A percentile compares a stretch with the other conserved stretches of the same genome.
Conservation (phyloP, 768 basidiomycete species). For the Leccinum subtestaceum region DNA sequence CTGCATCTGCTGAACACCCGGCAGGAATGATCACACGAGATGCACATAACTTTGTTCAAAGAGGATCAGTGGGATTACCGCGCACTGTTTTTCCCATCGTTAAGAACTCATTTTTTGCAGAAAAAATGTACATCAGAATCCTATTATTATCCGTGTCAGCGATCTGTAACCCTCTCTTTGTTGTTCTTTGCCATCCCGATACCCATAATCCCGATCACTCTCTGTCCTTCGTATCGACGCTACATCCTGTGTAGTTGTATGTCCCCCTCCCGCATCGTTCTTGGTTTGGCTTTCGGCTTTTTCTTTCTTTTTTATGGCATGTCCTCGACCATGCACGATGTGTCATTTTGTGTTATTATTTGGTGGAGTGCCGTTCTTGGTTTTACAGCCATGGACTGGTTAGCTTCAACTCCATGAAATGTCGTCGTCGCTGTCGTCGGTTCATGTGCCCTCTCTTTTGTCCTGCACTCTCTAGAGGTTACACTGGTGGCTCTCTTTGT, state of each 20-base stretch:
- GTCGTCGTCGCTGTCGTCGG: conserved; percentile 1
- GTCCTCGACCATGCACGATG: conserved; percentile 6
- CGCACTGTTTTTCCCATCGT: conserved; percentile 12
- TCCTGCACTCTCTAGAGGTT: neutral
- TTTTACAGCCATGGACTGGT: neutral
- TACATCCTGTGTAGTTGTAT: conserved; percentile 23
- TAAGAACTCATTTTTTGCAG: conserved; percentile 20
- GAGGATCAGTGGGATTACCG: conserved; percentile 12
- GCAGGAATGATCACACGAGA: conserved; percentile 21
- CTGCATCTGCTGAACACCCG: neutral
- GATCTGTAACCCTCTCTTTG: conserved; percentile 23
- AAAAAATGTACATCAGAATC: conserved; percentile 32
- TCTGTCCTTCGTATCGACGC: conserved; percentile 7
- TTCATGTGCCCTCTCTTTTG: conserved; percentile 6
- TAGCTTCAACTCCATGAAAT: neutral
- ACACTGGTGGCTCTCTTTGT: neutral
- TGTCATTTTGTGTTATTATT: conserved; percentile 15
- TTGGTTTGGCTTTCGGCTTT: conserved; percentile 27
- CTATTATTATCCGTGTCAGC: conserved; percentile 34
- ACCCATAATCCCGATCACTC: conserved; percentile 14
- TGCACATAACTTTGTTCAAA: conserved; percentile 12
- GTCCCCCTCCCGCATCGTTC: conserved; percentile 11
- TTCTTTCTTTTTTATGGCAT: conserved; percentile 5
- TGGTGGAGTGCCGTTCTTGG: conserved; percentile 10
- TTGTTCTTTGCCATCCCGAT: conserved; percentile 9